Percentiles rank a stretch among this genome's conserved stretches.
phyloP scores from a whole-genome alignment of 192 early-diverging fungal genomes.

The Fimicolochytrium jonesii region DNA sequence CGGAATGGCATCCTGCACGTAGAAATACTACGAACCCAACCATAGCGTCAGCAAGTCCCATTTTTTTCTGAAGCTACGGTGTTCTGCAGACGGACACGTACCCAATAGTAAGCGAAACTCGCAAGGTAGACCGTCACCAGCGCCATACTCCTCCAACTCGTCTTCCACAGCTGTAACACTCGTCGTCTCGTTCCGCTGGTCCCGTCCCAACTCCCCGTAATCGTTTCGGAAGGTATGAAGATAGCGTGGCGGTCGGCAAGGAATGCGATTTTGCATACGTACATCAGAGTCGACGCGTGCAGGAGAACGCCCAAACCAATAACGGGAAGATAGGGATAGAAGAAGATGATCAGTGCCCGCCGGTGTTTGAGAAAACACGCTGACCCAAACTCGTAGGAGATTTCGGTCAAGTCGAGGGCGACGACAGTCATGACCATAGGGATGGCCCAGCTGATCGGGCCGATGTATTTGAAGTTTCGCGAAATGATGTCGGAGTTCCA shows the following conservation, averaged over 20 bases:
- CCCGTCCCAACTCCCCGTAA: not conserved
- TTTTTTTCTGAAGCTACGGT: too few species aligned
- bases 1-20: too few species aligned
- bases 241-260: not conserved
- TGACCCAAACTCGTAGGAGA: constrained; percentile 10
- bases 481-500: constrained; percentile 5
- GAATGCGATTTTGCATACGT: not conserved
- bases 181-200: not conserved
- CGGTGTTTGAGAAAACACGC: not conserved
- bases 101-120: constrained; percentile 4
- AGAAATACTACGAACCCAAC: too few species aligned
- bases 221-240: not conserved
- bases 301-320: not conserved
- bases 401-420: not conserved
- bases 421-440: not conserved
- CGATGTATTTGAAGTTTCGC: not conserved
- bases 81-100: too few species aligned
- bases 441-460: constrained; percentile 3
- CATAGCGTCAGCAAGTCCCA: too few species aligned
- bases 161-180: constrained; percentile 6
- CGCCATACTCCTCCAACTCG: constrained; percentile 1
- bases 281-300: not conserved
- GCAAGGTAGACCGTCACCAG: not conserved
- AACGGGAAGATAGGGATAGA: constrained; percentile 5
- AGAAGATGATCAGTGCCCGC: not conserved